Evolutionary conservation across 2,329 filamentous ascomycete species (phyloP).

Genomic region (Sclerotinia sclerotiorum): DNA sequence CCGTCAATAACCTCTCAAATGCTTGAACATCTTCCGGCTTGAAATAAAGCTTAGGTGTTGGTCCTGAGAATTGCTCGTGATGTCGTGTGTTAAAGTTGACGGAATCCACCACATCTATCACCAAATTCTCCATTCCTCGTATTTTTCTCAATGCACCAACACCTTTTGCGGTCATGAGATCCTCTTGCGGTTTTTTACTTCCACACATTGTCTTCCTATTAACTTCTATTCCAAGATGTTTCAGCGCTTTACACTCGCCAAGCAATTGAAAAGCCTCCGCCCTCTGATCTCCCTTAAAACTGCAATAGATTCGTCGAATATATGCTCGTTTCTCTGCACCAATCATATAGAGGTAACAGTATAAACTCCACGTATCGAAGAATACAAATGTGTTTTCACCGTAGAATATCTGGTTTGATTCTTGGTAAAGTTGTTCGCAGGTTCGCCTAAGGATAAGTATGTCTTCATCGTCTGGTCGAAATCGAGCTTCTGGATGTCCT

Average conservation of each 20-base stretch:
- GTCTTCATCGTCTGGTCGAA: background rate
- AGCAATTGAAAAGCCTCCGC: slow-evolving; percentile 6
- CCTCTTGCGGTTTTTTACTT: background rate
- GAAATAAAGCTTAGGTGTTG: background rate
- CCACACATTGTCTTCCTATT: background rate
- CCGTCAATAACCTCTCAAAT: background rate
- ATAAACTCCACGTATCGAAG: background rate
- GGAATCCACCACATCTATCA: background rate
- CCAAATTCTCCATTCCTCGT: slow-evolving; percentile 6
- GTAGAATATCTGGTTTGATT: background rate
- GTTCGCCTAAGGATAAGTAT: slow-evolving; percentile 10
- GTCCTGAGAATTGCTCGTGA: background rate
- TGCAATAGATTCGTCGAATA: background rate
- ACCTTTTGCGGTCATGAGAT: slow-evolving; percentile 1
- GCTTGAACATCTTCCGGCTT: background rate
- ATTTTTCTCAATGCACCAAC: background rate
- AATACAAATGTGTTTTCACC: background rate
- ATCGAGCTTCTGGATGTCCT: background rate
- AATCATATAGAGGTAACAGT: slow-evolving; percentile 11
- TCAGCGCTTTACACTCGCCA: slow-evolving; percentile 9
- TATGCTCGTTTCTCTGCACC: background rate
- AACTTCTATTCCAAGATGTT: background rate
- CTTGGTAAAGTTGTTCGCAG: slow-evolving; percentile 7
- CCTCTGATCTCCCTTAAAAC: background rate
- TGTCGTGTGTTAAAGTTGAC: too few relatives aligned